Conservation (phyloP, 306 rosid species). For the Cicer yamashitae region DNA sequence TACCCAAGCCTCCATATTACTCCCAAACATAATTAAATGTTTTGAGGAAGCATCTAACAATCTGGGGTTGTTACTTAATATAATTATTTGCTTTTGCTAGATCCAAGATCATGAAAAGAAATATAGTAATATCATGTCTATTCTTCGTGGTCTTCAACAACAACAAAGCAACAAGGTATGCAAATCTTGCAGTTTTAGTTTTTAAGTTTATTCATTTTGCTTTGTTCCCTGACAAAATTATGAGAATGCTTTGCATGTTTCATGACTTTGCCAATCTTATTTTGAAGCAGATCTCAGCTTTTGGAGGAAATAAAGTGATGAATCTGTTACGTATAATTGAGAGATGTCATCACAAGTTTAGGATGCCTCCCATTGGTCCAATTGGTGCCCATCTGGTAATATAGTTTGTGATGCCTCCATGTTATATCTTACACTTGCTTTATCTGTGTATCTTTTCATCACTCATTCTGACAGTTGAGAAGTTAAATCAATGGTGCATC, state of each 20-base stretch:
- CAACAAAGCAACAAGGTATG: constrained; percentile 76
- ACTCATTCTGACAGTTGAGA: constrained; percentile 5
- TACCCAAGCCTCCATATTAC: too few relatives aligned
- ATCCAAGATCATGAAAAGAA: constrained; percentile 58
- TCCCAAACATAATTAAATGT: background rate
- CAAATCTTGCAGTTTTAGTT: constrained; percentile 14
- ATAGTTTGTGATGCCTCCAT: constrained; percentile 32
- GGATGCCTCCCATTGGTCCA: constrained; percentile 86
- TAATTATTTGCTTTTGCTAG: constrained; percentile 52
- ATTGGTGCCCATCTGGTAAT: constrained; percentile 85
- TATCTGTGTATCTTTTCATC: constrained; percentile 6
- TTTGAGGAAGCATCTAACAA: background rate
- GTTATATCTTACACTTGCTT: constrained; percentile 10
- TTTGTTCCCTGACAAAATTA: constrained; percentile 13
- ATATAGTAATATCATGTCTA: constrained; percentile 7
- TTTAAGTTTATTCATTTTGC: constrained; percentile 27
- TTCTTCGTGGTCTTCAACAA: constrained; percentile 54
- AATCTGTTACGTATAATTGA: constrained; percentile 68
- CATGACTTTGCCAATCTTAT: constrained; percentile 39
- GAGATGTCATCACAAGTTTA: constrained; percentile 62
- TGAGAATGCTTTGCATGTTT: constrained; percentile 19
- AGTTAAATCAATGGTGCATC: background rate
- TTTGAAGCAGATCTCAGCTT: constrained; percentile 69
- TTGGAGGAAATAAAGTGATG: constrained; percentile 81
- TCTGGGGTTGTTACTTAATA: background rate